phyloP scores from a whole-genome alignment of 257 asterid genomes.

The Penstemon eatonii region DNA sequence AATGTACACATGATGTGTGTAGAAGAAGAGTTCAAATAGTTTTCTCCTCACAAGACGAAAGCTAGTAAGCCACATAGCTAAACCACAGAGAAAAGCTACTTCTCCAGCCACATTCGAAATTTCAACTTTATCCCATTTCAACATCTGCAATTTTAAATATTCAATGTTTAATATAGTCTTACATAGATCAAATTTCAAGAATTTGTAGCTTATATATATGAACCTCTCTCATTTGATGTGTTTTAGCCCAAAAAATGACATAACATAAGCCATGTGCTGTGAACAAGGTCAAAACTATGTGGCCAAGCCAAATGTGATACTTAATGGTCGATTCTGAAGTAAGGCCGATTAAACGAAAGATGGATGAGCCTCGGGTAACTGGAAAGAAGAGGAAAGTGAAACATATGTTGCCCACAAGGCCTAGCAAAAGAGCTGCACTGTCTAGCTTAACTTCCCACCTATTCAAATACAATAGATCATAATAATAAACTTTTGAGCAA shows the following conservation, averaged over 20 bases:
- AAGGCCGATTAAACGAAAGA: constrained; percentile 37
- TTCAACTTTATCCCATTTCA: constrained; percentile 36
- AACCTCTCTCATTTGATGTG: constrained; percentile 41
- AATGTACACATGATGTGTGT: constrained; percentile 47
- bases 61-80: constrained; percentile 44
- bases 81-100: constrained; percentile 39
- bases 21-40: constrained; percentile 44
- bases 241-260: constrained; percentile 36
- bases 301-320: constrained; percentile 52
- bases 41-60: constrained; percentile 31
- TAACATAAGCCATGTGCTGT: constrained; percentile 41
- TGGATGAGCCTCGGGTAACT: constrained; percentile 41
- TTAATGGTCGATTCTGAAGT: constrained; percentile 43
- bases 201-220: neutral
- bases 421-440: constrained; percentile 43
- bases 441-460: constrained; percentile 51
- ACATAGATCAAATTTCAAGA: neutral
- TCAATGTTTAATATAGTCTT: neutral
- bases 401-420: constrained; percentile 46
- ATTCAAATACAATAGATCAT: constrained; percentile 9
- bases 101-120: constrained; percentile 50
- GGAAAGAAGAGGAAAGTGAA: constrained; percentile 49
- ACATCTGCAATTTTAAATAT: constrained; percentile 33
- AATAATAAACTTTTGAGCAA: too few species aligned
- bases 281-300: constrained; percentile 34